Evolutionary conservation across 208 protist species (phyloP), one percentile per base, ranked within the genome.

Genomic region (Trypanosoma conorhini): DNA sequence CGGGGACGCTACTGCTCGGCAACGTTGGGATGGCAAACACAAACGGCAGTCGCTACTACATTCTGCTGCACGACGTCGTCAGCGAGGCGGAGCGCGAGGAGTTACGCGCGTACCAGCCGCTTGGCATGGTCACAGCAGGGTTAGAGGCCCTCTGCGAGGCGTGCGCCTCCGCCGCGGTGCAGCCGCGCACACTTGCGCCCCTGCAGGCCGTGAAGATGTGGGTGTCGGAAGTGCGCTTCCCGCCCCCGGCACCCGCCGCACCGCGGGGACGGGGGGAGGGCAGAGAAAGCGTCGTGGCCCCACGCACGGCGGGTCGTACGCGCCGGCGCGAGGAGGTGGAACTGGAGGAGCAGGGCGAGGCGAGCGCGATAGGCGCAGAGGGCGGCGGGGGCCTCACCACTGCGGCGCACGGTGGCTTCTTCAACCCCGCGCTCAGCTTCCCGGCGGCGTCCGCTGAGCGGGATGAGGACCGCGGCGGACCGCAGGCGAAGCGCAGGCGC

Each of bases 1-100:
- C 84, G 1, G 89, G 89, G 19, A 88, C 87, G 13, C 46, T 95
- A 35, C 76, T 95, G 22, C 77, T 79, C 51, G 79, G 79, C 7
- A 92, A 92, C 67, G 58, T 91, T 0, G 89, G 89, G 55, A 79
- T 83, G 67, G 76, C 85, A 1, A 79, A 91, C 73, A 82, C 80
- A 21, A 81, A 92, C 51, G 89, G 75, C 7, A 92, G 89, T 67
- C 86, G 89, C 38, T 95, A 92, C 70, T 89, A 88, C 72, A 76
- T 95, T 30, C 67, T 95, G 17, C 74, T 95, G 5, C 51, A 54
- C 21, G 72, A 86, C 48, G 59, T 83, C 35, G 66, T 35, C n/a
- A 62, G 61, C 21, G 40, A 74, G 3, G 67, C 76, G 54, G 46
- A 83, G 67, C 52, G 26, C 7, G 65, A 70, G 21, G 82, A 86